Percentiles rank a stretch among this genome's conserved stretches.
These are phyloP conservation scores for Ascomycota sp. DNA, from an alignment of 2,329 filamentous ascomycete species.

Conservation along the genomic window DNA sequence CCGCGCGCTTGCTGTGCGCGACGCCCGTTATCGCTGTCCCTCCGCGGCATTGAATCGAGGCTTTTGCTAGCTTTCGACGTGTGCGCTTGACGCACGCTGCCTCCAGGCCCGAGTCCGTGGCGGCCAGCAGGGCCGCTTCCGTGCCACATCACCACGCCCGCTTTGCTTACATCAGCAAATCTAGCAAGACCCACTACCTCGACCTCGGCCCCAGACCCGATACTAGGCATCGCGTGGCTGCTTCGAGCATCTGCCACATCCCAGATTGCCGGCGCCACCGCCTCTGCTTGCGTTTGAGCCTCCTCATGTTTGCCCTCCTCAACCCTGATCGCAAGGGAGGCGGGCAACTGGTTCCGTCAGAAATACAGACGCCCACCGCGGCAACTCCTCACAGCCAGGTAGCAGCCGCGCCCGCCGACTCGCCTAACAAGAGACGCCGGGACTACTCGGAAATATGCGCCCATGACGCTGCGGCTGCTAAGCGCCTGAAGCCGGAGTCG, in stretches of 20 bases:
- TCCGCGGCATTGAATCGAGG: constrained; percentile 13
- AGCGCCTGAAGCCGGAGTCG: constrained; percentile 20
- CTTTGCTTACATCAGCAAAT: constrained; percentile 14
- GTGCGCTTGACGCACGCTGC: constrained; percentile 23
- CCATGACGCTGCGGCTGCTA: constrained; percentile 11
- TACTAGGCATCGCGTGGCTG: neutral
- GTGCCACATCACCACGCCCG: constrained; percentile 13
- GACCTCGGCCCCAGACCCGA: neutral
- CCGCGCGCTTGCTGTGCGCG: constrained; percentile 8
- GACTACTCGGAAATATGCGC: constrained; percentile 10
- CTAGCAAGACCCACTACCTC: neutral
- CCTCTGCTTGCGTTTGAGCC: constrained; percentile 7
- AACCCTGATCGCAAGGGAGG: constrained; percentile 33
- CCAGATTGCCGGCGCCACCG: constrained; percentile 1
- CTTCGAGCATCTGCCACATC: constrained; percentile 2
- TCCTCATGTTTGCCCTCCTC: constrained; percentile 42
- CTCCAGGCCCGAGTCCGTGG: constrained; percentile 1
- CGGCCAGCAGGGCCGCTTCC: neutral
- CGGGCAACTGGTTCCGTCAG: constrained; percentile 23
- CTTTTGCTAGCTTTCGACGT: constrained; percentile 26
- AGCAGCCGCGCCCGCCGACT: neutral
- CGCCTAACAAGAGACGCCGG: constrained; percentile 16
- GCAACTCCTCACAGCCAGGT: constrained; percentile 1
- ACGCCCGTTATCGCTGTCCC: constrained; percentile 4
- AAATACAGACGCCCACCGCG: constrained; percentile 14